These are phyloP conservation scores for Luffa aegyptiaca DNA, from an alignment of 306 rosid genomes.

Conservation along the genomic window DNA sequence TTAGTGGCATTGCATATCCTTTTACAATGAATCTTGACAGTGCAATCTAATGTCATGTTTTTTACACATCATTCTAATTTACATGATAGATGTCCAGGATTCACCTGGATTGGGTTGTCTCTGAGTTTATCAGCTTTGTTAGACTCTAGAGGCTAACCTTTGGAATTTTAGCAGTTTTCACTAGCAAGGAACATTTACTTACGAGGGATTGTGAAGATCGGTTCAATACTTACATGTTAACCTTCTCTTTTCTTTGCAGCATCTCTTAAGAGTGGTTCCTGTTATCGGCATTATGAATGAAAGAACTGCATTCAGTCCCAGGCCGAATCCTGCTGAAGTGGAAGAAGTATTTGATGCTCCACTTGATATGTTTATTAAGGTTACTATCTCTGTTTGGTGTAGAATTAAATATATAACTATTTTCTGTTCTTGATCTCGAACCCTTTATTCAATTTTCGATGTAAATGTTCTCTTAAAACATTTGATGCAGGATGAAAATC, in stretches of 20 bases:
- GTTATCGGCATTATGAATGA: constrained; percentile 76
- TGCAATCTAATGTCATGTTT: background rate
- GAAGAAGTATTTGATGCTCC: constrained; percentile 88
- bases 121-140: background rate
- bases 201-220: background rate
- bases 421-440: background rate
- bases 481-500: constrained; percentile 71
- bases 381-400: constrained; percentile 7
- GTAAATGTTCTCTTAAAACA: background rate
- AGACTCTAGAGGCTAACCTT: background rate
- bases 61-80: background rate
- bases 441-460: background rate
- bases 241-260: constrained; percentile 35
- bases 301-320: constrained; percentile 61
- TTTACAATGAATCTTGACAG: background rate
- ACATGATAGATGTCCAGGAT: background rate
- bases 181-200: background rate
- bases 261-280: constrained; percentile 79
- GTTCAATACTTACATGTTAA: background rate
- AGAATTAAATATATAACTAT: background rate
- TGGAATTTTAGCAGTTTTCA: background rate
- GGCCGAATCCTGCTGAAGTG: constrained; percentile 73
- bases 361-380: constrained; percentile 93
- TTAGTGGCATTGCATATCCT: background rate
- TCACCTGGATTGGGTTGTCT: background rate